Conservation (phyloP, 495 filamentous ascomycete species). For the Aspergillus biplanus region DNA sequence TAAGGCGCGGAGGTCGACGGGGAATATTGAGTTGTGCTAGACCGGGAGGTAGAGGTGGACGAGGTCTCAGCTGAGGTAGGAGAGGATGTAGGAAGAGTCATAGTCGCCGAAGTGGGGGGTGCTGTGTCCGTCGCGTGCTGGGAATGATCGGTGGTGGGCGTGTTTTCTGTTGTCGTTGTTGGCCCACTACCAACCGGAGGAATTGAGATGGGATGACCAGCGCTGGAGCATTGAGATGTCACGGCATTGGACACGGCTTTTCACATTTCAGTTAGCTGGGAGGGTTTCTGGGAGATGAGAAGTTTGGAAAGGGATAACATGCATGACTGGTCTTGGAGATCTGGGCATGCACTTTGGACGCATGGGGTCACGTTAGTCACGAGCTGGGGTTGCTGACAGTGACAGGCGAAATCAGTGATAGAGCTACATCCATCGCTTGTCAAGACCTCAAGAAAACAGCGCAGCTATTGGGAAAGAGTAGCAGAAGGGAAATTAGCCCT, state of each 20-base stretch:
- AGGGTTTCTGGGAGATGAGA: not conserved
- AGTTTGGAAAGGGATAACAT: conserved; percentile 16
- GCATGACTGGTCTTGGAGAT: conserved; percentile 40
- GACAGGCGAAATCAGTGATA: conserved; percentile 54
- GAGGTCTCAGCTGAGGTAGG: not conserved
- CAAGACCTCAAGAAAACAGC: conserved; percentile 48
- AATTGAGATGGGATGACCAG: conserved; percentile 43
- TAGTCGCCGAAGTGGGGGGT: conserved; percentile 8
- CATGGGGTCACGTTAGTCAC: conserved; percentile 47
- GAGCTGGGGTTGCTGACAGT: conserved; percentile 51
- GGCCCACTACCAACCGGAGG: conserved; percentile 30
- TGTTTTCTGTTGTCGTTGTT: conserved; percentile 22
- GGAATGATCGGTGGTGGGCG: conserved; percentile 1
- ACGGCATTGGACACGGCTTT: conserved; percentile 45
- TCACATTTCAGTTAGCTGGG: not conserved
- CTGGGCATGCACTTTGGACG: conserved; percentile 44
- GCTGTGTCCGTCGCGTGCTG: conserved; percentile 14
- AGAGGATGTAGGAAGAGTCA: conserved; percentile 24
- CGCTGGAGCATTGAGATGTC: conserved; percentile 36
- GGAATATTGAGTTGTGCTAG: not conserved
- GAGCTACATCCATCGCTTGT: conserved; percentile 45
- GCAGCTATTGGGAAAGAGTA: conserved; percentile 31
- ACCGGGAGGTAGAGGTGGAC: conserved; percentile 3
- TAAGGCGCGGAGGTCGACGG: not conserved
- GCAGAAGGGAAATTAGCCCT: conserved; percentile 8